A percentile compares a stretch with the other conserved stretches of the same genome.
These are phyloP conservation scores for Theileria orientalis DNA, from an alignment of 169 alveolate genomes.

Conservation along the genomic window DNA sequence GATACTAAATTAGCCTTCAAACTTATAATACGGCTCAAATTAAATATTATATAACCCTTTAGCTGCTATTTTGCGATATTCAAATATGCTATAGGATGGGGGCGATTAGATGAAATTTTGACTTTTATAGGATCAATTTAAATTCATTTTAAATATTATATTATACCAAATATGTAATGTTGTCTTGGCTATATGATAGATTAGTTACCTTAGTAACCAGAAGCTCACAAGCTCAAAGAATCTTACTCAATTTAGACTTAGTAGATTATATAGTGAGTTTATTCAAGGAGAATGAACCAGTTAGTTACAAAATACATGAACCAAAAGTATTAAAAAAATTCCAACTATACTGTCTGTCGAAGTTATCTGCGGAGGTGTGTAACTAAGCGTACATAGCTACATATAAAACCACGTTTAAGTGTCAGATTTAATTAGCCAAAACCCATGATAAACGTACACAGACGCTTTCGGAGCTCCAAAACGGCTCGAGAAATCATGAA, in stretches of 20 bases:
- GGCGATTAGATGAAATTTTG: background rate
- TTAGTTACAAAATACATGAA: constrained; percentile 26
- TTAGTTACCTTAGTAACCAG: constrained; percentile 13
- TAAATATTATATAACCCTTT: no score
- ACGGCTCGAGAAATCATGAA: constrained; percentile 9
- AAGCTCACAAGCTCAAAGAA: constrained; percentile 27
- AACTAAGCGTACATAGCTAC: background rate
- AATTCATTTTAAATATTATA: no score
- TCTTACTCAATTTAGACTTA: constrained; percentile 12
- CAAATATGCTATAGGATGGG: constrained; percentile 10
- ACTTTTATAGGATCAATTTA: background rate
- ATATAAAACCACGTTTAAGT: background rate
- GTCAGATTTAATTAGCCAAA: background rate
- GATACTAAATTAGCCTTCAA: no score
- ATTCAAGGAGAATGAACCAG: constrained; percentile 3
- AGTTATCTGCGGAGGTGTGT: background rate
- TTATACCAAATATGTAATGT: background rate
- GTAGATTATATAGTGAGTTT: constrained; percentile 4
- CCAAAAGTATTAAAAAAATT: constrained; percentile 16
- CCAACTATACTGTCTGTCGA: constrained; percentile 7
- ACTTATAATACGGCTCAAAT: no score
- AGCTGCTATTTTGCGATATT: no score
- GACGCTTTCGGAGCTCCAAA: constrained; percentile 13
- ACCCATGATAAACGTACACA: background rate
- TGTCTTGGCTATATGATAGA: background rate